These are phyloP conservation scores for Balansia obtecta DNA, from an alignment of 2,329 filamentous ascomycete species.

Conservation along the genomic window DNA sequence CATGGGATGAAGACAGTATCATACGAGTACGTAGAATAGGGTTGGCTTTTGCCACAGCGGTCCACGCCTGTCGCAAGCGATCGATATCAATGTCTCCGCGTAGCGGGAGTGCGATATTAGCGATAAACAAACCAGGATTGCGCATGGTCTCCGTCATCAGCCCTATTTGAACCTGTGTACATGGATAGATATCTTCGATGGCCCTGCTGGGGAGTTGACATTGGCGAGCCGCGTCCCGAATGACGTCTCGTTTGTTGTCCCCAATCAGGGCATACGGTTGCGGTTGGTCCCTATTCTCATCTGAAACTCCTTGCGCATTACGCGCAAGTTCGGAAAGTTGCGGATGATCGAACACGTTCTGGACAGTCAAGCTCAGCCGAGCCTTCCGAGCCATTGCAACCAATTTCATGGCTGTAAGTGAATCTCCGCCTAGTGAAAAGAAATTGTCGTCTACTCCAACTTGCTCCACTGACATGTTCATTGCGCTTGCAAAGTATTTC, in stretches of 20 bases:
- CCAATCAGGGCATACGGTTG: background rate
- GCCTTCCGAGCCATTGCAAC: background rate
- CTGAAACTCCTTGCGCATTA: background rate
- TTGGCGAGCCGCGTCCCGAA: background rate
- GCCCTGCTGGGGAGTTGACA: background rate
- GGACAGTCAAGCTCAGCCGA: background rate
- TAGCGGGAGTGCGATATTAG: background rate
- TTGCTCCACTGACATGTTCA: background rate
- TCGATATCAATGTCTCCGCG: background rate
- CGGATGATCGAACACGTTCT: background rate
- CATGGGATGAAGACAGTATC: background rate
- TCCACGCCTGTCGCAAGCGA: background rate
- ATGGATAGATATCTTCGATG: background rate
- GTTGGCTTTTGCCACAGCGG: background rate
- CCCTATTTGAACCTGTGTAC: background rate
- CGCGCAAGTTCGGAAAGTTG: background rate
- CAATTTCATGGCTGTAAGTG: conserved; percentile 1
- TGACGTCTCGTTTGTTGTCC: background rate
- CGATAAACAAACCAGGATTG: background rate
- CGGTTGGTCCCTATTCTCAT: background rate
- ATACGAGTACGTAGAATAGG: background rate
- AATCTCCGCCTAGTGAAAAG: conserved; percentile 2
- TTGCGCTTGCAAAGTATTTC: background rate
- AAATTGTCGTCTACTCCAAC: background rate
- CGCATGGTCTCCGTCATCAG: background rate